Base-by-base conservation (phyloP, 2,329 filamentous ascomycete species). In the Diaporthe ilicicola region DNA sequence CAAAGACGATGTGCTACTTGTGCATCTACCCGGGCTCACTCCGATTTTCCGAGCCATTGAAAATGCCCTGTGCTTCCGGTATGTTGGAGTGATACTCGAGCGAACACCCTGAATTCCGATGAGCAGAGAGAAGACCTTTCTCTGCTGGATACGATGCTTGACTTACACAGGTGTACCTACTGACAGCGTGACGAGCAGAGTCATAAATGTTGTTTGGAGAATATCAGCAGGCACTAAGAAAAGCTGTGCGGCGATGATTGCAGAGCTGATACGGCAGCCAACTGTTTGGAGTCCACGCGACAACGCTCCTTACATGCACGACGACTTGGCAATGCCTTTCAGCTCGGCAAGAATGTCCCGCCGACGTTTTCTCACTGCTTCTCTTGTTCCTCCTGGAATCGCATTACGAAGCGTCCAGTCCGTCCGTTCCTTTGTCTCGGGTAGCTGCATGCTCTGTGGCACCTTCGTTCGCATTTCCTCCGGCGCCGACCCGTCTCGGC, bases 391-490 rank as follows among this genome's bases (percentile, higher is more conserved):
- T 62, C 27, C 46, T 44, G 59, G 59, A 44, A 37, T 37, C 27
- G 15, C n/a, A 55, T 48, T 48, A 62, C 59, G 59, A 62, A 62
- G 29, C 42, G 59, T 42, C 59, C 13, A 62, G 59, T 17, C 55
- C 37, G 37, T 44, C 37, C 39, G 27, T 37, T 24, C n/a, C 59
- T 24, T 10, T 64, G 59, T 64, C 59, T 64, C 62, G 69, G 69
- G 48, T 53, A 39, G 48, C 37, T 53, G 55, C 69, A 42, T 61
- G 15, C 42, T 37, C 62, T 50, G 69, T 70, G 37, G 54, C 69
- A 70, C 69, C 22, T 55, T 54, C 65, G 61, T 53, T 44, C 42
- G 53, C 42, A 29, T 61, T 70, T 46, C 44, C 29, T 70, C 51
- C 37, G 54, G 53, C 37, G 32, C 29, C 29, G 4, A 48, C 19